A percentile compares a stretch with the other conserved stretches of the same genome.
Conservation (phyloP, 208 protist species). For the Leishmania martiniquensis region DNA sequence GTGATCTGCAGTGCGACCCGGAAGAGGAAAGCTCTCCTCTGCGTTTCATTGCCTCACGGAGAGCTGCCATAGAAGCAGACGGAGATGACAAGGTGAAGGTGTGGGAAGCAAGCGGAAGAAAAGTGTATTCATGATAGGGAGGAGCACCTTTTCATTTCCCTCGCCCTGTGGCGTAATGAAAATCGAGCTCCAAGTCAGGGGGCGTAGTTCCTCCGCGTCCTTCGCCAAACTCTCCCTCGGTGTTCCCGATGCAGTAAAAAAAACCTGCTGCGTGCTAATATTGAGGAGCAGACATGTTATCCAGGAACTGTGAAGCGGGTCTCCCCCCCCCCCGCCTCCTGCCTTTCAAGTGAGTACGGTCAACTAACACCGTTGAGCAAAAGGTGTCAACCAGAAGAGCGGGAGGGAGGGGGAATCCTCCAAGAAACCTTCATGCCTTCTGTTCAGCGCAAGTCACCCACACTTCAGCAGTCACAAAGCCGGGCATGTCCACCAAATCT, state of each 20-base stretch:
- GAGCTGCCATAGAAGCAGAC: not conserved
- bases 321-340: not conserved
- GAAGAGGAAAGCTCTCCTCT: not conserved
- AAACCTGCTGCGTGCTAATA: not conserved
- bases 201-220: not conserved
- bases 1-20: not conserved
- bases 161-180: too few species aligned
- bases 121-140: not conserved
- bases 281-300: not conserved
- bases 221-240: not conserved
- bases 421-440: not conserved
- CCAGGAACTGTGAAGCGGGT: not conserved
- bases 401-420: not conserved
- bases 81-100: not conserved
- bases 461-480: not conserved
- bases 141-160: not conserved
- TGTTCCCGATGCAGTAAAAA: not conserved
- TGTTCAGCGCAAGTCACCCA: not conserved
- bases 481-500: not conserved
- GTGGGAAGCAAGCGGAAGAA: not conserved
- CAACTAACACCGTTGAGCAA: not conserved
- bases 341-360: not conserved
- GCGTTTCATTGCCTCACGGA: not conserved
- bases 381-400: not conserved
- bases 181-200: not conserved